phyloP scores from a whole-genome alignment of 2,329 filamentous ascomycete genomes.

The Beauveria brongniartii region DNA sequence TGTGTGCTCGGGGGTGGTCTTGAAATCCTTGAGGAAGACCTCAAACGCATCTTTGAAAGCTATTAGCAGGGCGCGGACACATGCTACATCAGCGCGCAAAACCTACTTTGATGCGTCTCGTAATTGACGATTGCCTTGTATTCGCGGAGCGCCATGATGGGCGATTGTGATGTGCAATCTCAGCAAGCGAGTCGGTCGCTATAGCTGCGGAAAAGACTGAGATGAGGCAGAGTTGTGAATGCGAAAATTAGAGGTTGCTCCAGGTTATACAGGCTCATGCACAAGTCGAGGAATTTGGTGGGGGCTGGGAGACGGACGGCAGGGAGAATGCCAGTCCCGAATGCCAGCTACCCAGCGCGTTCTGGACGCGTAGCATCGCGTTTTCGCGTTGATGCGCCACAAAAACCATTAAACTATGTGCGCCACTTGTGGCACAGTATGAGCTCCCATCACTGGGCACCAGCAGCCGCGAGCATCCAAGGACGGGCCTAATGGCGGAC shows the following conservation, averaged over 20 bases:
- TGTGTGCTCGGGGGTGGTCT: conserved; percentile 62
- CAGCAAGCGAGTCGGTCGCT: conserved; percentile 6
- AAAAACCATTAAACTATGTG: conserved; percentile 19
- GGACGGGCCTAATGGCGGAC: conserved; percentile 10
- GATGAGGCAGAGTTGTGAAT: background rate
- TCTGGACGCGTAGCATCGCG: conserved; percentile 28
- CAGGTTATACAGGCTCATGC: conserved; percentile 6
- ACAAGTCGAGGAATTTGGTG: conserved; percentile 2
- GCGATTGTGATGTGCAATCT: conserved; percentile 15
- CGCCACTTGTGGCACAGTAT: conserved; percentile 13
- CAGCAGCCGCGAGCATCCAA: background rate
- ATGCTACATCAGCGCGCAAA: conserved; percentile 2
- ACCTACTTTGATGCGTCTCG: conserved; percentile 70
- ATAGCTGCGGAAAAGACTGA: background rate
- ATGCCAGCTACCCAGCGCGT: conserved; percentile 17
- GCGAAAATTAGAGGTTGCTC: background rate
- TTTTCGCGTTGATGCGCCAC: conserved; percentile 21
- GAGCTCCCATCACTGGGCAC: background rate
- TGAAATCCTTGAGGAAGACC: conserved; percentile 82
- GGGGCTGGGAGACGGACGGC: conserved; percentile 20
- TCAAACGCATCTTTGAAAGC: conserved; percentile 62
- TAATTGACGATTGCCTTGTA: conserved; percentile 79
- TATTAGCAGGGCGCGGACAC: conserved; percentile 20
- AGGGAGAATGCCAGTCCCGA: conserved; percentile 7
- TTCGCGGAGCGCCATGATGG: conserved; percentile 75